phyloP scores from a whole-genome alignment of 176 grass and related monocot genomes.

The Neostapfia colusana region DNA sequence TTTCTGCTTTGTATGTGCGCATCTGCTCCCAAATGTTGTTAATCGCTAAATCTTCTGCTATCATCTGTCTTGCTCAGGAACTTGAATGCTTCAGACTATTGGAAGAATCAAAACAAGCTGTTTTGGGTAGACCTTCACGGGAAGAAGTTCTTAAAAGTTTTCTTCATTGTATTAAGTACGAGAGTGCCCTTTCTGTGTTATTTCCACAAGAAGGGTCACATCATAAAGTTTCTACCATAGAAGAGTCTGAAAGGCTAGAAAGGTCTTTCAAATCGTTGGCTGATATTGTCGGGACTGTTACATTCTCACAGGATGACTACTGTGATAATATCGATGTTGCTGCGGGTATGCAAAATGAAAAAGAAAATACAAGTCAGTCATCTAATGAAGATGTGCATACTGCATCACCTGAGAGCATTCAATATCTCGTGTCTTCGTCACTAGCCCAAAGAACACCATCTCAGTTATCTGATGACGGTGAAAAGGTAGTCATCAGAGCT shows the following conservation, averaged over 20 bases:
- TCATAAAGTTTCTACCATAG: slow-evolving; percentile 47
- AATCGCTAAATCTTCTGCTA: slow-evolving; percentile 26
- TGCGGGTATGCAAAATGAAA: slow-evolving; percentile 33
- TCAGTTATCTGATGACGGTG: slow-evolving; percentile 41
- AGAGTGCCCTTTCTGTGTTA: slow-evolving; percentile 63
- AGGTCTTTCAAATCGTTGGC: slow-evolving; percentile 62
- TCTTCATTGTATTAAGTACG: slow-evolving; percentile 58
- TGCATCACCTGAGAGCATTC: slow-evolving; percentile 33
- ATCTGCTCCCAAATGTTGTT: slow-evolving; percentile 35
- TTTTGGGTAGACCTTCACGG: slow-evolving; percentile 54
- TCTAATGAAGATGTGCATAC: slow-evolving; percentile 40
- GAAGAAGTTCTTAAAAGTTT: slow-evolving; percentile 64
- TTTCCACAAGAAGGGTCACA: slow-evolving; percentile 44
- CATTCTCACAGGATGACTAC: slow-evolving; percentile 47
- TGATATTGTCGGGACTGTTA: slow-evolving; percentile 49
- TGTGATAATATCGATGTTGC: slow-evolving; percentile 27
- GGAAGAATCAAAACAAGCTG: slow-evolving; percentile 52
- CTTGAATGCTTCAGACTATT: slow-evolving; percentile 49
- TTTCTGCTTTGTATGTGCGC: slow-evolving; percentile 29
- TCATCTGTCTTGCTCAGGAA: slow-evolving; percentile 55
- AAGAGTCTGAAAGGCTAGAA: slow-evolving; percentile 62
- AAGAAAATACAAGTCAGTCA: slow-evolving; percentile 13
- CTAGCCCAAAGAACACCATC: slow-evolving; percentile 30
- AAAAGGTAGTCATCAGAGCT: slow-evolving; percentile 50
- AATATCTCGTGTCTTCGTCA: slow-evolving; percentile 30